These are phyloP conservation scores for Penicillium glabrum DNA, from an alignment of 2,329 filamentous ascomycete genomes.

Conservation along the genomic window DNA sequence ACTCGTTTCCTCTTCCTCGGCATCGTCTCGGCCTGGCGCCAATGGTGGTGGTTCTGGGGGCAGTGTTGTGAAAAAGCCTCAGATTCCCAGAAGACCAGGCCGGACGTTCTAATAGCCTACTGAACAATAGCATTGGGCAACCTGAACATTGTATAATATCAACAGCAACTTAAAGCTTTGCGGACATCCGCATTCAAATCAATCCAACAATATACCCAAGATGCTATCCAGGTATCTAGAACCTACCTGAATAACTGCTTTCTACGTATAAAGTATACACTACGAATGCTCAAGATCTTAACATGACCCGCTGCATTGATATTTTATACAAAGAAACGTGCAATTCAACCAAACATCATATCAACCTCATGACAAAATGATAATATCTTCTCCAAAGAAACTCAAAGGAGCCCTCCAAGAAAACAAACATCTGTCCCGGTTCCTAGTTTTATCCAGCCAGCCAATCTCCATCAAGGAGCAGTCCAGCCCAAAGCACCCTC, in stretches of 20 bases:
- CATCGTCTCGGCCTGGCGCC: conserved; percentile 20
- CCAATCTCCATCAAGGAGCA: neutral
- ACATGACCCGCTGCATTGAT: conserved; percentile 4
- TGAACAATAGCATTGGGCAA: neutral
- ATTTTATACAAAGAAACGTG: conserved; percentile 12
- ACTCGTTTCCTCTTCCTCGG: conserved; percentile 29
- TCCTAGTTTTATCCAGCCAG: neutral
- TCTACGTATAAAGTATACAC: neutral
- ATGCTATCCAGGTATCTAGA: neutral
- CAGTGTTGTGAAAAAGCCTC: conserved; percentile 42
- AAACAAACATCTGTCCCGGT: neutral
- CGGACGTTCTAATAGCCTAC: conserved; percentile 27
- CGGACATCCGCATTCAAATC: neutral
- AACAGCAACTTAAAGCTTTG: neutral
- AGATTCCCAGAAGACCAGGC: conserved; percentile 34
- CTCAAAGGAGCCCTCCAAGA: neutral
- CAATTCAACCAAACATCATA: neutral
- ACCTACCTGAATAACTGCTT: neutral
- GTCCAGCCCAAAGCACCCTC: neutral
- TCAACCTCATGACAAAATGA: neutral
- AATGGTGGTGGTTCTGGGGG: conserved; percentile 25
- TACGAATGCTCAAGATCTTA: neutral
- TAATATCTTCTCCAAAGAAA: neutral
- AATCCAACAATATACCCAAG: neutral
- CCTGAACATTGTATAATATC: neutral